Evolutionary conservation across 2,329 filamentous ascomycete genomes (phyloP), one percentile per base, ranked within the genome.

Genomic region (Diaporthe capsici): DNA sequence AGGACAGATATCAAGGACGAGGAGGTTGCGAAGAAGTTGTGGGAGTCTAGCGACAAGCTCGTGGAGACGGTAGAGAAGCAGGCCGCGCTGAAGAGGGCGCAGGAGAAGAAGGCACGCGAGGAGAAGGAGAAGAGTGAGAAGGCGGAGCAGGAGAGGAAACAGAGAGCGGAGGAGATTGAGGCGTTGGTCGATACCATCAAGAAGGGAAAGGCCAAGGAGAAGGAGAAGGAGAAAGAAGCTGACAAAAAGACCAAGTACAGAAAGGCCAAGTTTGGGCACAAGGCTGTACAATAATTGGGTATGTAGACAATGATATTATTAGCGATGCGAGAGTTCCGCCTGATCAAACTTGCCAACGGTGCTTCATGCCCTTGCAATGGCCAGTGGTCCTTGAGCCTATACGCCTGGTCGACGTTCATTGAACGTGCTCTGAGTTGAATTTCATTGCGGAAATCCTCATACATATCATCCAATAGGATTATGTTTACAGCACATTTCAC

Each of bases 11-110:
- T 98, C 60, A 89, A 90, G 78, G 94, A 98, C 81, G 95, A 97
- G 78, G 90, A 90, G 28, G 85, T 94, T 42, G 95, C 95, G 75
- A 95, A 97, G 89, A 91, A 92, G 82, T 87, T 99, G 22, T 99
- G 96, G 96, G 91, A 97, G 82, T 92, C 94, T 75, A 98, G 94
- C 81, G 96, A 98, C 81, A 92, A 91, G 81, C 90, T 97, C 78
- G 93, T 98, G 74, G 93, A 97, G 83, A 90, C 90, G 79, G 90
- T 93, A 20, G 96, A 98, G 84, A 97, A 94, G 86, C 91, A 93
- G 82, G 91, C 93, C 34, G 95, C 95, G 12, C 85, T 91, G 68
- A 90, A 88, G 79, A 82, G 87, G 67, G 87, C 86, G 1, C 80
- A 79, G 34, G 80, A 84, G 63, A 88, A 86, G 80, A 82, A 84